Evolutionary conservation across 176 grass and related monocot species (phyloP), one percentile per base, ranked within the genome.

Genomic region (Lolium multiflorum): DNA sequence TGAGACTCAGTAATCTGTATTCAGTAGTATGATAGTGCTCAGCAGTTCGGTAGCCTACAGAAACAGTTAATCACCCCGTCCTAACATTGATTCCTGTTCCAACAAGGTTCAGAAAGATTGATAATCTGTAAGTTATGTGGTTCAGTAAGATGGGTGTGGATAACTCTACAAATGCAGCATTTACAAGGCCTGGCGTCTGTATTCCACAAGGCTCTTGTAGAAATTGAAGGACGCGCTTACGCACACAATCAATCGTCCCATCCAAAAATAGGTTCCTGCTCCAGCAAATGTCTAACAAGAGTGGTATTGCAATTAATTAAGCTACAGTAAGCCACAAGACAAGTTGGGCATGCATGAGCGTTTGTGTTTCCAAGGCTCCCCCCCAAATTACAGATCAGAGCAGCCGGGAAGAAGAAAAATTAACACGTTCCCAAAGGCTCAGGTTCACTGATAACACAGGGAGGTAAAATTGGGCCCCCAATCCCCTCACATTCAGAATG

Each of bases 351-450:
- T 69, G 76, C 52, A 56, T 4, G 16, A 31, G 56, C 44, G 48
- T 64, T 83, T 31, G 25, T n/a, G 12, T 72, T 69, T 62, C 80
- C 11, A 78, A 59, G 49, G 12, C 24, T 59, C n/a, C 55, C 13
- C 28, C 14, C 56, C 56, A 20, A 46, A 44, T 52, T 82, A 31
- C n/a, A 74, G 35, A 87, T 46, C 58, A 66, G 69, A 75, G 85
- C 10, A 84, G 25, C 10, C 46, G 2, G 61, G 6, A 68, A 69
- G 25, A 41, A 72, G 21, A 73, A 79, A 79, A 41, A 71, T n/a
- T 57, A 88, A 56, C 21, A 67, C 4, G 11, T 4, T 12, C 31
- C 38, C 0, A 39, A 65, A 80, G 20, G 2, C 1, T 64, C 35
- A 43, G 59, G 24, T 46, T 44, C 8, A 71, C 7, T 7, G 60